Conservation (phyloP, 768 basidiomycete genomes). For the Suillus weaverae region DNA sequence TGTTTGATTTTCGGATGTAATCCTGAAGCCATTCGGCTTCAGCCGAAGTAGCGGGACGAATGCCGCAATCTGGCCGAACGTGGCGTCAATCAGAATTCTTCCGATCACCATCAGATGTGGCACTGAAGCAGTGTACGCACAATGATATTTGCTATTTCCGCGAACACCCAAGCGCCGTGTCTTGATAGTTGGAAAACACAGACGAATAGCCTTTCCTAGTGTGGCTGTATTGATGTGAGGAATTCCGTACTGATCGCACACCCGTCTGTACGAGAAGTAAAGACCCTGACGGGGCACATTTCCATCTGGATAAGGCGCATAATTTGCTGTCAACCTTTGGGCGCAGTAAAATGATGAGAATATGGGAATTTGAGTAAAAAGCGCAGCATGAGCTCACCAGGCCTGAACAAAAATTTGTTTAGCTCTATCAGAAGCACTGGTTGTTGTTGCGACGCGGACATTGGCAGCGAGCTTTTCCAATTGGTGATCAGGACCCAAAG, state of each 20-base stretch:
- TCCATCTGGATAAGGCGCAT: conserved; percentile 88
- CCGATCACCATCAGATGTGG: conserved; percentile 34
- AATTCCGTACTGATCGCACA: conserved; percentile 91
- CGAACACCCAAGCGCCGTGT: conserved; percentile 89
- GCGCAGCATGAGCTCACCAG: conserved; percentile 54
- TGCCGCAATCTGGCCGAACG: conserved; percentile 73
- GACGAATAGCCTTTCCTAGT: conserved; percentile 89
- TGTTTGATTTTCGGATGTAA: conserved; percentile 89
- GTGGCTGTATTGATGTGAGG: conserved; percentile 96
- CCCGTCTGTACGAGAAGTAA: conserved; percentile 88
- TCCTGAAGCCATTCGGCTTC: conserved; percentile 93
- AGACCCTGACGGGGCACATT: conserved; percentile 93
- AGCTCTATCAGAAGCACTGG: conserved; percentile 86
- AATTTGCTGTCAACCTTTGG: conserved; percentile 85
- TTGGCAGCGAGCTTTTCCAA: conserved; percentile 86
- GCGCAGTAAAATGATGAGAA: conserved; percentile 17
- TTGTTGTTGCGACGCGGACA: conserved; percentile 85
- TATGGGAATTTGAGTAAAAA: conserved; percentile 19
- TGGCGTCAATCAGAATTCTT: conserved; percentile 30
- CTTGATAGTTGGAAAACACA: conserved; percentile 94
- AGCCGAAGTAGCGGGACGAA: conserved; percentile 85
- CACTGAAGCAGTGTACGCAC: conserved; percentile 48
- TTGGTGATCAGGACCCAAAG: conserved; percentile 71
- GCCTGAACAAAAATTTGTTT: conserved; percentile 93
- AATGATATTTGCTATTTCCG: conserved; percentile 97